Percentiles rank a stretch among this genome's conserved stretches.
Conservation (phyloP, 176 grass and related monocot species). For the Rhynchospora pubera region DNA sequence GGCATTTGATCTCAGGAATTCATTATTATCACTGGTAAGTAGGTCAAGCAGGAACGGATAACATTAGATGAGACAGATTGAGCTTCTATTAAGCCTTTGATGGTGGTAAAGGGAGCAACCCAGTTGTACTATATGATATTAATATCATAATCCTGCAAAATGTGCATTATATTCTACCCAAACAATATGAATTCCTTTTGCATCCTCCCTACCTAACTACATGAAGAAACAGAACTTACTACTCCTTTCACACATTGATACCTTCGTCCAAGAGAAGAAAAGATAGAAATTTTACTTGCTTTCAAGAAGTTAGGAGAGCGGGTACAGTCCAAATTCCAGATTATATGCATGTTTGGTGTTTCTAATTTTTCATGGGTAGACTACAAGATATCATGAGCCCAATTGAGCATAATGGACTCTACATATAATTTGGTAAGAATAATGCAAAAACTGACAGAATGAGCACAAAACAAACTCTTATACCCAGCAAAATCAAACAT, state of each 20-base stretch:
- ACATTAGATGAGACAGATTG: neutral
- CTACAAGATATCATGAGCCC: neutral
- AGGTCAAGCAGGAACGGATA: neutral
- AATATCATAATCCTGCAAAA: neutral
- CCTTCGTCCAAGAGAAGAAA: constrained; percentile 2
- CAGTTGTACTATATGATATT: neutral
- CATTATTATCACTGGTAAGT: no score
- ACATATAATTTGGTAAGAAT: neutral
- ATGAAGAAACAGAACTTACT: neutral
- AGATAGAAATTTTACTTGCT: neutral
- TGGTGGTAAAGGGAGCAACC: neutral
- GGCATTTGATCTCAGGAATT: no score
- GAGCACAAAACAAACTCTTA: constrained; percentile 15
- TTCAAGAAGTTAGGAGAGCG: neutral
- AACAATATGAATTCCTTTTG: neutral
- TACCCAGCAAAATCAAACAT: constrained; percentile 99
- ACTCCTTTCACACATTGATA: neutral
- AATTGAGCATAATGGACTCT: neutral
- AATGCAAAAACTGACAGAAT: neutral
- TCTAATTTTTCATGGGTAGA: neutral
- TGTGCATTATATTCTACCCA: neutral
- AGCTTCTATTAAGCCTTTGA: neutral
- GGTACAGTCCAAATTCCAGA: no score
- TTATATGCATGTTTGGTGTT: neutral
- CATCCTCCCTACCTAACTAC: neutral